Evolutionary conservation across 139 green algal genomes (phyloP).

Genomic region (Coelastrella sp.): DNA sequence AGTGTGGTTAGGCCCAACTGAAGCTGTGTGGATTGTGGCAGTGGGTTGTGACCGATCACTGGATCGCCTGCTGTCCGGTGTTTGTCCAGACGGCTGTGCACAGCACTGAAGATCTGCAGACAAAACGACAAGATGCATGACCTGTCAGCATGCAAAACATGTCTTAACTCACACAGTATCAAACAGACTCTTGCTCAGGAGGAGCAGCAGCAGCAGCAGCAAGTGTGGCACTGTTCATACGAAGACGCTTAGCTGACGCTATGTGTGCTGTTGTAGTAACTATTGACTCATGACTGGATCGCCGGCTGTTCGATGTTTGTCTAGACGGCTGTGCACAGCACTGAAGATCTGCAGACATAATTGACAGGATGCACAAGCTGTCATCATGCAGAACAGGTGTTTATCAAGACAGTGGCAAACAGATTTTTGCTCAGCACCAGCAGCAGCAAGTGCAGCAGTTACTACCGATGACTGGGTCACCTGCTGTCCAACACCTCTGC

Average conservation of each 20-base stretch:
- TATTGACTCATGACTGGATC: background rate
- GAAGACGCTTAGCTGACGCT: slow-evolving; percentile 20
- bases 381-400: too few species aligned
- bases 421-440: too few species aligned
- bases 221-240: slow-evolving; percentile 6
- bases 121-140: background rate
- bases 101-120: slow-evolving; percentile 35
- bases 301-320: background rate
- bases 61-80: background rate
- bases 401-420: too few species aligned
- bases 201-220: background rate
- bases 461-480: background rate
- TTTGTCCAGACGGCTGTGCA: background rate
- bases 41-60: background rate
- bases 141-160: too few species aligned
- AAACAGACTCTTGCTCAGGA: too few species aligned
- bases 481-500: slow-evolving; percentile 1
- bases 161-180: too few species aligned
- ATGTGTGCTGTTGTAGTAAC: background rate
- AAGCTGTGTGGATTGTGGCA: slow-evolving; percentile 19
- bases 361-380: background rate
- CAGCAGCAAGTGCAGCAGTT: too few species aligned
- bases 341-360: slow-evolving; percentile 34
- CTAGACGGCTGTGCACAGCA: background rate
- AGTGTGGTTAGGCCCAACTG: slow-evolving; percentile 16